phyloP scores from a whole-genome alignment of 495 filamentous ascomycete species.

The Hypoxylon lienhwacheense region DNA sequence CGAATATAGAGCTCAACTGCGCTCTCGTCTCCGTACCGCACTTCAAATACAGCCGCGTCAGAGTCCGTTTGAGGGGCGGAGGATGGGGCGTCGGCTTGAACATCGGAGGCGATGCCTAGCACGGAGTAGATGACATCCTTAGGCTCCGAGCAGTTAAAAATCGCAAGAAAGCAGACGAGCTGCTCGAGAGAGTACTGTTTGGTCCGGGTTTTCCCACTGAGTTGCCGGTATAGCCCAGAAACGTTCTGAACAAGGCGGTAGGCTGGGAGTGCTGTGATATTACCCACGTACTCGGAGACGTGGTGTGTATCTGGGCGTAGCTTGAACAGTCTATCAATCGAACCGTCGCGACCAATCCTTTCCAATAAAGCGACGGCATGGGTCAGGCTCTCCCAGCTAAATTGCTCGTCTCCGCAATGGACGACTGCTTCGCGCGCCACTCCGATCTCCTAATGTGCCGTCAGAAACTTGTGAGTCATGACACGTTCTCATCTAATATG shows the following conservation, averaged over 20 bases:
- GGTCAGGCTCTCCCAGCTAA: constrained; percentile 6
- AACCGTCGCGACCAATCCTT: constrained; percentile 16
- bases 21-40: constrained; percentile 22
- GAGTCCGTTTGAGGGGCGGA: not conserved
- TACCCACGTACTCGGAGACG: constrained; percentile 12
- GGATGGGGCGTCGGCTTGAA: not conserved
- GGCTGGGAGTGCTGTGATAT: constrained; percentile 16
- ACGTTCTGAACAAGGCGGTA: constrained; percentile 21
- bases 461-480: not conserved
- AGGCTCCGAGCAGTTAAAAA: constrained; percentile 32
- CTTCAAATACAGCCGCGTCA: not conserved
- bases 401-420: constrained; percentile 2
- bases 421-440: not conserved
- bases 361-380: constrained; percentile 15
- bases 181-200: constrained; percentile 31
- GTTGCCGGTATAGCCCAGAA: constrained; percentile 1
- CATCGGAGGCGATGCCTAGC: constrained; percentile 28
- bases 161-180: constrained; percentile 32
- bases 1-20: constrained; percentile 28
- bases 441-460: not conserved
- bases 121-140: constrained; percentile 35
- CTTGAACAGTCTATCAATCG: constrained; percentile 16
- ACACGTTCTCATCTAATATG: not conserved
- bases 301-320: not conserved
- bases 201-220: not conserved